Evolutionary conservation across 2,329 filamentous ascomycete genomes (phyloP), one percentile per base, ranked within the genome.

Genomic region (Aspergillus versicolor): DNA sequence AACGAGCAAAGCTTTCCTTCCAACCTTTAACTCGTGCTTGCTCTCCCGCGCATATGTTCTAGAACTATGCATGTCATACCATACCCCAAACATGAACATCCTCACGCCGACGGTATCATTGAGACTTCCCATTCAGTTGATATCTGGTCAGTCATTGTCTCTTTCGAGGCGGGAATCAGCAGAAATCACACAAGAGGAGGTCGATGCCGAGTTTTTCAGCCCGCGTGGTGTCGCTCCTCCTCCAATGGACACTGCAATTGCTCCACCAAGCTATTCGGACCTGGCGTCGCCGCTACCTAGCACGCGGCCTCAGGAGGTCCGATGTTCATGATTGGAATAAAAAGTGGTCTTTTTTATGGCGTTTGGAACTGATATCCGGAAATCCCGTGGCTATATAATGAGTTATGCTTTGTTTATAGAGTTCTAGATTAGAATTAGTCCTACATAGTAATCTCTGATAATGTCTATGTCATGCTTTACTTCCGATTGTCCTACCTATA

Each of bases 21-120:
- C 88, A 1, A 87, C 86, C 2, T 91, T 90, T 74, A 85, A 89
- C 75, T 81, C 82, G 40, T 91, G 88, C 69, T 80, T 90, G 52
- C 75, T 85, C 44, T 85, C 84, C n/a, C 80, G 88, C 52, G 74
- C 79, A 17, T 90, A 91, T 69, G 71, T 77, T 4, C 79, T 91
- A 13, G 82, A 85, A 52, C 72, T 90, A 56, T 76, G 78, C 13
- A 71, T 90, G 21, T 79, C 81, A 3, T 79, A 84, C 49, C 79
- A 82, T 63, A 79, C 80, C 0, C 78, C 81, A 0, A 71, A 77
- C 46, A 70, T 76, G 52, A 72, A 74, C 32, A 67, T 78, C 7
- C 65, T 74, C 46, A 72, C 70, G 4, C 74, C 77, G 2, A 71
- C 70, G 11, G 61, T 78, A 32, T 72, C 72, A 2, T 65, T 80